Conservation (phyloP, 2,329 filamentous ascomycete genomes). For the Fusarium sp. region DNA sequence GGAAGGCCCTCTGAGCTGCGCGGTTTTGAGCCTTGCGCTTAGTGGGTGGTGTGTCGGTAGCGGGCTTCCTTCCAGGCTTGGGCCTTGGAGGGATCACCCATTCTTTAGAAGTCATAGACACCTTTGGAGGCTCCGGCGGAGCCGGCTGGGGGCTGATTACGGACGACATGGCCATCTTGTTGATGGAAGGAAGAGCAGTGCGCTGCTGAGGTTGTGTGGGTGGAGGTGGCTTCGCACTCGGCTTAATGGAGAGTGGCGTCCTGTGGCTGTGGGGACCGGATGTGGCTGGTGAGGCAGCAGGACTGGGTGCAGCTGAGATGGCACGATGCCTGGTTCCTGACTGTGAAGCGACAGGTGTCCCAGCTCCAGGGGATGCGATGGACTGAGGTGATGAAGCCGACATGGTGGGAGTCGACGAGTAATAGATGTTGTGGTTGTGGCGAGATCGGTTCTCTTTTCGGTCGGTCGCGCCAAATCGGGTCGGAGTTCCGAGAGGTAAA, state of each 20-base stretch:
- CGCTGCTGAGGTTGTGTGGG: slow-evolving; percentile 43
- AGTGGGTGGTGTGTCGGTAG: slow-evolving; percentile 89
- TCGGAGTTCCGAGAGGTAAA: slow-evolving; percentile 42
- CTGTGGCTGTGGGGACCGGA: slow-evolving; percentile 35
- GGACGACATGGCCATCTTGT: slow-evolving; percentile 59
- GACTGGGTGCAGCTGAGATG: slow-evolving; percentile 37
- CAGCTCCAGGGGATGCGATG: slow-evolving; percentile 32
- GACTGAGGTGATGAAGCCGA: slow-evolving; percentile 30
- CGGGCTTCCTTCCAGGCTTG: slow-evolving; percentile 92
- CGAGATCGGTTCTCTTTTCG: slow-evolving; percentile 32
- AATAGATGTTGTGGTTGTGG: slow-evolving; percentile 24
- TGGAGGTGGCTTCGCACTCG: slow-evolving; percentile 40
- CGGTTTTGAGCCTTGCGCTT: slow-evolving; percentile 96
- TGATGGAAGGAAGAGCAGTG: slow-evolving; percentile 48
- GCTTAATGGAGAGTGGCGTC: slow-evolving; percentile 45
- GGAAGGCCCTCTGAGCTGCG: slow-evolving; percentile 88
- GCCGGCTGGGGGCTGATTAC: slow-evolving; percentile 53
- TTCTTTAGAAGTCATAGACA: slow-evolving; percentile 79
- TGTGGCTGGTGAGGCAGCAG: slow-evolving; percentile 35
- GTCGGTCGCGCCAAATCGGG: slow-evolving; percentile 28
- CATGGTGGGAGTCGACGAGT: slow-evolving; percentile 35
- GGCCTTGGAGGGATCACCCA: slow-evolving; percentile 86
- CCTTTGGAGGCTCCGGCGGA: slow-evolving; percentile 54
- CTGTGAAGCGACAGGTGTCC: slow-evolving; percentile 23
- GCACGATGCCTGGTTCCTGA: slow-evolving; percentile 31